Base-by-base conservation (phyloP, 257 asterid genomes). In the Salvia hispanica region DNA sequence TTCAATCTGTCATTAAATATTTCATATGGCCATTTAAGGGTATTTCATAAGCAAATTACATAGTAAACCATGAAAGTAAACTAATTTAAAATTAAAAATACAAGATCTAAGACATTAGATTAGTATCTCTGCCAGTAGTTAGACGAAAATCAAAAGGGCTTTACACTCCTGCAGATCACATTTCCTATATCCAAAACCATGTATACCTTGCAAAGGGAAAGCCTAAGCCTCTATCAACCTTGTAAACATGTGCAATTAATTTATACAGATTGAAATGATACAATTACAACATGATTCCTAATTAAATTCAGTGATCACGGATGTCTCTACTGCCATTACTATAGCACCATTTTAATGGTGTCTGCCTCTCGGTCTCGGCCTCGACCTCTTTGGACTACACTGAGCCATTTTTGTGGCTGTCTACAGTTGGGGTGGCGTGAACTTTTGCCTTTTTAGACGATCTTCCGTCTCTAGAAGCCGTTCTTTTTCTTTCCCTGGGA, bases 341-440 rank as follows among this genome's bases (percentile, higher is more conserved):
- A n/a, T n/a, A 42, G 72, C 76, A 16, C 78, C 76, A 52, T 55
- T 75, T 37, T 48, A 74, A 34, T 12, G 14, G 74, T 62, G 81
- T 72, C 76, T 80, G 83, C 84, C 60, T 4, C 78, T 72, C 70
- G 55, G 74, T 72, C 76, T 79, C 84, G 84, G 60, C 4, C 78
- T 73, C 73, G 56, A 72, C 76, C 76, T 83, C 76, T 80, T 88
- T 18, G 55, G 36, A 40, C 82, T 64, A 79, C 64, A 15, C 67
- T 0, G 83, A 78, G 44, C 82, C 77, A 54, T 62, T 72, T 44
- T 60, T 82, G 61, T 59, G 59, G 37, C 47, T 54, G 11, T 74
- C 80, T 0, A 6, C 61, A 5, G 21, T 39, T 16, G 6, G 6
- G 61, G 61, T 11, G 0, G 72, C 70, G 12, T 53, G 60, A 9